Percentiles rank a stretch among this genome's conserved stretches.
These are phyloP conservation scores for Botrytis byssoidea DNA, from an alignment of 2,329 filamentous ascomycete species.

Conservation along the genomic window DNA sequence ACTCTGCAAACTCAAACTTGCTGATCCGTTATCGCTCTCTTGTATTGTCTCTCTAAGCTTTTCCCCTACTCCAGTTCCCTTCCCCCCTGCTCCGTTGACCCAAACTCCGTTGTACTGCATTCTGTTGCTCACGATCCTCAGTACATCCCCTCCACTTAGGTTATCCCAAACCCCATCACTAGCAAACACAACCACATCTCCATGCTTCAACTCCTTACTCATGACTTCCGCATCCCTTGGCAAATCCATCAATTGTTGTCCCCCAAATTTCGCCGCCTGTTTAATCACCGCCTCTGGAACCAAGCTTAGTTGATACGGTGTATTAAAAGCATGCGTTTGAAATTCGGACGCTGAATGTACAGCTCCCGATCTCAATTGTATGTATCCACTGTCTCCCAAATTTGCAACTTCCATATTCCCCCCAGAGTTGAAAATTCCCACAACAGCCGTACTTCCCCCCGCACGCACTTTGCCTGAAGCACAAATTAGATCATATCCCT, in stretches of 20 bases:
- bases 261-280: conserved; percentile 81
- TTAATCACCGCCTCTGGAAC: conserved; percentile 77
- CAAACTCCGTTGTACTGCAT: conserved; percentile 78
- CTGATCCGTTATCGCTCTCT: conserved; percentile 43
- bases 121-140: conserved; percentile 72
- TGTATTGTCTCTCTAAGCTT: conserved; percentile 55
- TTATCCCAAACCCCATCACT: conserved; percentile 98
- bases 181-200: conserved; percentile 89
- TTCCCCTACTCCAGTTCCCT: conserved; percentile 63
- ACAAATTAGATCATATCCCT: conserved; percentile 79
- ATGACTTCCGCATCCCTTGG: conserved; percentile 82
- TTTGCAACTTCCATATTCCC: conserved; percentile 87
- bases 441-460: conserved; percentile 87
- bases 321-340: conserved; percentile 97
- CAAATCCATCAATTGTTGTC: conserved; percentile 74
- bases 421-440: conserved; percentile 72
- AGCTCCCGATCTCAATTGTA: conserved; percentile 80
- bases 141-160: conserved; percentile 83
- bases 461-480: conserved; percentile 70
- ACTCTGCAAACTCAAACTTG: conserved; percentile 61
- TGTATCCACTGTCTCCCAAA: conserved; percentile 90
- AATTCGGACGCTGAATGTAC: conserved; percentile 80
- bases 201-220: conserved; percentile 75
- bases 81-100: conserved; percentile 55
- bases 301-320: conserved; percentile 89